Evolutionary conservation across 108 stramenopile species (phyloP), one percentile per base, ranked within the genome.

Genomic region (Schizochytrium sp.): DNA sequence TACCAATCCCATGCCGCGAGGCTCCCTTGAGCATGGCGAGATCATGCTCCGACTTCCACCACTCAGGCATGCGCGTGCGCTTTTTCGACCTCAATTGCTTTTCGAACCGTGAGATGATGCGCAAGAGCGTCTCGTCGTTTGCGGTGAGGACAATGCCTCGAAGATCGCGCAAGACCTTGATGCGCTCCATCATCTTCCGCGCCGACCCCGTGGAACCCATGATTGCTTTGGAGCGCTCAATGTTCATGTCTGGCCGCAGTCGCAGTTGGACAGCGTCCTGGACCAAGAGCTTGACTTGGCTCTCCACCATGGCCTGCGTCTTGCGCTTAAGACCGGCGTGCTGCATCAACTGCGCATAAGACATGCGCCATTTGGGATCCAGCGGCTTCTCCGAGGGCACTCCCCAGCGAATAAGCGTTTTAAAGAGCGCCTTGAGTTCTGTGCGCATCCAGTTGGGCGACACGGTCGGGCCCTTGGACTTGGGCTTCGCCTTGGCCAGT

Each of bases 211-310:
- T 34, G 18, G 76, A 83, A 12, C 48, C 76, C 10, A 83, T 12
- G 23, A 12, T 12, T 0, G 12, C 76, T 16, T 47, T 53, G 48
- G 76, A 45, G n/a, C 76, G 76, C 23, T 47, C 45, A 34, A 83
- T 53, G 6, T 12, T 18, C 45, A 83, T 53, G 51, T 83, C 51
- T 6, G 76, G 76, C 45, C 51, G 45, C 6, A 83, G n/a, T 2
- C 76, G 76, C 44, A 83, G 76, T 45, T 83, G 76, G 6, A 83
- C 51, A 16, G 51, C 76, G 51, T 83, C 76, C 51, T 83, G 76
- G 25, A 83, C 23, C n/a, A 83, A 12, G 48, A 53, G 6, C 51
- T 53, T 47, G 76, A 83, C 23, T 12, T 53, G 51, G 76, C 19
- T 45, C 48, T 53, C 76, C 76, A 83, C 48, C 45, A 83, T 47